Evolutionary conservation across 2,329 filamentous ascomycete species (phyloP).

Genomic region (Colletotrichum theobromicola): DNA sequence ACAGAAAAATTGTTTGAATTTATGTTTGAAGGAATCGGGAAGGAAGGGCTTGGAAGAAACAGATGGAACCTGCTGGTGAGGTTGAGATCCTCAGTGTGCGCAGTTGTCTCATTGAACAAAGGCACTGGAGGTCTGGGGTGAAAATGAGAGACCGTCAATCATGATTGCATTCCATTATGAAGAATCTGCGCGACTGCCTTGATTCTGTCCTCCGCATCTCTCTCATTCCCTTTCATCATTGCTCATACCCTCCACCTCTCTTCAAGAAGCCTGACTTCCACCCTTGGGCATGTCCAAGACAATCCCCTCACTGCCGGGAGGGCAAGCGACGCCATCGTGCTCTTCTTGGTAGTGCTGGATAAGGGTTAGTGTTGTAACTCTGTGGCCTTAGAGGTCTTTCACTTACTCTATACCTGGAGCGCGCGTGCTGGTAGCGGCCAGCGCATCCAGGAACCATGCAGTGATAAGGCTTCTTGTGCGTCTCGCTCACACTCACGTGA

Average conservation of each 20-base stretch:
- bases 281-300: neutral
- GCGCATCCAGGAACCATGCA: neutral
- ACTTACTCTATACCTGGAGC: neutral
- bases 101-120: neutral
- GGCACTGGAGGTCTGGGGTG: neutral
- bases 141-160: neutral
- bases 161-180: neutral
- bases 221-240: accelerated
- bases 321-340: neutral
- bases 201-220: neutral
- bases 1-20: neutral
- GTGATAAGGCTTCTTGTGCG: neutral
- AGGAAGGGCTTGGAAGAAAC: neutral
- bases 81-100: neutral
- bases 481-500: neutral
- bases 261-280: neutral
- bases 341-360: neutral
- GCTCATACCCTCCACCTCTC: neutral
- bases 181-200: neutral
- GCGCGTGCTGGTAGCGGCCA: neutral
- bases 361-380: accelerated
- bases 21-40: neutral
- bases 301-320: neutral
- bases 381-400: neutral
- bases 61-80: neutral